Evolutionary conservation across 106 monocot genomes (phyloP).

Genomic region (Apostasia shenzhenica): DNA sequence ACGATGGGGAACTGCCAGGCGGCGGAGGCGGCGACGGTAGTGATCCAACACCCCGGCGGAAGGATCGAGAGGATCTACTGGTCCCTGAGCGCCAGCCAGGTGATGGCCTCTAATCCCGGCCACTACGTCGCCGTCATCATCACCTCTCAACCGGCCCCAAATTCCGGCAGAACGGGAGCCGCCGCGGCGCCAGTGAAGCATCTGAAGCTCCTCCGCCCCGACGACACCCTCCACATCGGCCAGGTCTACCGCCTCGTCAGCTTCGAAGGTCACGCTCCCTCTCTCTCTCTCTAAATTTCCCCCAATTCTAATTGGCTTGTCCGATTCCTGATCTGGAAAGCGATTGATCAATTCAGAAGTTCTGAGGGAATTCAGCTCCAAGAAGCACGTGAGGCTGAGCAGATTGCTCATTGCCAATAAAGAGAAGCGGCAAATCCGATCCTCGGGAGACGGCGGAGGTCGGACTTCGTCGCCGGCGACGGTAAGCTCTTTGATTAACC

Average conservation of each 20-base stretch:
- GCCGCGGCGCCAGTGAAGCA: slow-evolving; percentile 21
- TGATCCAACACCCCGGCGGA: slow-evolving; percentile 30
- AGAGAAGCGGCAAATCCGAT: neutral
- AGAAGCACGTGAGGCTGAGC: slow-evolving; percentile 5
- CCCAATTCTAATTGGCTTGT: too few species aligned
- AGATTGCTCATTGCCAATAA: neutral
- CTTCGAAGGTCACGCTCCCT: slow-evolving; percentile 25
- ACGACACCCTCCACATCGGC: slow-evolving; percentile 47
- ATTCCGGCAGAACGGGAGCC: neutral
- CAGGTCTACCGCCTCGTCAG: slow-evolving; percentile 22
- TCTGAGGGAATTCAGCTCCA: slow-evolving; percentile 3
- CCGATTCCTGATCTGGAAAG: neutral
- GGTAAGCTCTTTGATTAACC: neutral
- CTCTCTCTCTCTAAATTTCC: neutral
- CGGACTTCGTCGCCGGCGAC: neutral
- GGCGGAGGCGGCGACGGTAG: slow-evolving; percentile 18
- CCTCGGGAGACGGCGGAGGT: neutral
- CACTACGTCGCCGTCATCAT: slow-evolving; percentile 37
- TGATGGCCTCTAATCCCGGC: slow-evolving; percentile 37
- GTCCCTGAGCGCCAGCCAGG: slow-evolving; percentile 18
- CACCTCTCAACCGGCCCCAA: neutral
- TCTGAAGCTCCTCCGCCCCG: slow-evolving; percentile 52
- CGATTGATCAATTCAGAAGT: neutral
- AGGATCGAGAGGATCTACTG: slow-evolving; percentile 20
- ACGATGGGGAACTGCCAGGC: slow-evolving; percentile 50